phyloP scores from a whole-genome alignment of 106 monocot species.

The Acorus gramineus region DNA sequence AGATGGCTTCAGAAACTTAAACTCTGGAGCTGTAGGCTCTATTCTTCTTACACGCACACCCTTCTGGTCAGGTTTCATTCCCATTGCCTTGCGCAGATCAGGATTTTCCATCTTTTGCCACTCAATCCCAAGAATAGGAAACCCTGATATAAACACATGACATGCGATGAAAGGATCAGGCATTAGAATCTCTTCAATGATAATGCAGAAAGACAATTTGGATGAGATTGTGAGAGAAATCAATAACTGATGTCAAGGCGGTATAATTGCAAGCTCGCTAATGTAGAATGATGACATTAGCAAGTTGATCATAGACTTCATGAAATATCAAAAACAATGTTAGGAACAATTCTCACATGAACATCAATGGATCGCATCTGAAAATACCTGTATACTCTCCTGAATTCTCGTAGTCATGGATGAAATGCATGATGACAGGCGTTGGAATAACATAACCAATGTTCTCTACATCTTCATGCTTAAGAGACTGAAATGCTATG shows the following conservation, averaged over 20 bases:
- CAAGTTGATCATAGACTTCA: no score
- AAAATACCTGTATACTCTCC: constrained; percentile 83
- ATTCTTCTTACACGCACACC: constrained; percentile 88
- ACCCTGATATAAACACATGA: constrained; percentile 30
- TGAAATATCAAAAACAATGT: no score
- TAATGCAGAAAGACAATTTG: no score
- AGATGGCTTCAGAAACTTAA: constrained; percentile 62
- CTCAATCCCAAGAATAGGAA: constrained; percentile 89
- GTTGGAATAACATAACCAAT: constrained; percentile 99
- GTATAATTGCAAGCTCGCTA: no score
- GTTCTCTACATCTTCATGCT: constrained; percentile 97
- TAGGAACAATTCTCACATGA: no score
- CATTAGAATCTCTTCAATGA: no score
- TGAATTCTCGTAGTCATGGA: constrained; percentile 90
- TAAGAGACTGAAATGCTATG: constrained; percentile 98
- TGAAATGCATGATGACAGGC: constrained; percentile 92
- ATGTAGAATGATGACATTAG: no score
- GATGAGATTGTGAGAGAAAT: no score
- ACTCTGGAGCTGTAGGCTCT: constrained; percentile 94
- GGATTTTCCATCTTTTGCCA: constrained; percentile 99
- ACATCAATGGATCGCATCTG: no score
- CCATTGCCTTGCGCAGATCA: constrained; percentile 92
- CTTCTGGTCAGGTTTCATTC: constrained; percentile 74
- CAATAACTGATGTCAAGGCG: no score
- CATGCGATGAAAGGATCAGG: neutral